Evolutionary conservation across 192 early-diverging fungal species (phyloP), one percentile per base, ranked within the genome.

Genomic region (Coemansia sp.): DNA sequence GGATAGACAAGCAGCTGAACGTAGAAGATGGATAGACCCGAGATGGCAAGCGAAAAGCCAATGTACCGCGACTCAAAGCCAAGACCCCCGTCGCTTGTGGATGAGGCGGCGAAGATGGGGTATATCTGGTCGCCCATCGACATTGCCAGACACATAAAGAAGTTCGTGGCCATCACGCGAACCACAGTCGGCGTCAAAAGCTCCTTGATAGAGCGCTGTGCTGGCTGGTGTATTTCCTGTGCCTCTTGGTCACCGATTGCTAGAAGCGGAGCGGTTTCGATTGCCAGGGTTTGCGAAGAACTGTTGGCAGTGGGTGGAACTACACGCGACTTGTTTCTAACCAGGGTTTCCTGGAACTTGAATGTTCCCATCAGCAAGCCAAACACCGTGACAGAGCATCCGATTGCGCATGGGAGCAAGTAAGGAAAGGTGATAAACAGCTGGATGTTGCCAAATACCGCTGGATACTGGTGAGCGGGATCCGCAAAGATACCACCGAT

Each of bases 401-500:
- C 88, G 10, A 92, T 74, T 37, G 90, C 64, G 61, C 95, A 95
- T 7, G 95, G 95, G 5, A 98, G 86, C 56, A 93, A 85, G 63
- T 95, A 98, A 0, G 94, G 94, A 61, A 88, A 92, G 1, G 67
- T 39, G 32, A 69, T 76, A 32, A 95, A 86, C 56, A 95, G 86
- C 23, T 44, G 38, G 66, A 70, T 75, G 54, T 85, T 18, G 1
- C 88, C 89, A 72, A 91, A 91, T 0, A 87, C 66, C 5, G 67
- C 56, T 0, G 93, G 92, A 56, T 87, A 92, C 39, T 80, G 83
- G 32, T 87, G 72, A 0, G 82, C 90, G 13, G 95, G 96, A 21
- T 93, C 79, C 0, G 89, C 75, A 2, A 98, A 88, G 21, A 91
- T 86, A 13, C 96, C 94, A 48, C 94, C 94, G n/a, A 93, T 71